Base-by-base conservation (phyloP, 306 rosid genomes). In the Fragaria nilgerrensis region DNA sequence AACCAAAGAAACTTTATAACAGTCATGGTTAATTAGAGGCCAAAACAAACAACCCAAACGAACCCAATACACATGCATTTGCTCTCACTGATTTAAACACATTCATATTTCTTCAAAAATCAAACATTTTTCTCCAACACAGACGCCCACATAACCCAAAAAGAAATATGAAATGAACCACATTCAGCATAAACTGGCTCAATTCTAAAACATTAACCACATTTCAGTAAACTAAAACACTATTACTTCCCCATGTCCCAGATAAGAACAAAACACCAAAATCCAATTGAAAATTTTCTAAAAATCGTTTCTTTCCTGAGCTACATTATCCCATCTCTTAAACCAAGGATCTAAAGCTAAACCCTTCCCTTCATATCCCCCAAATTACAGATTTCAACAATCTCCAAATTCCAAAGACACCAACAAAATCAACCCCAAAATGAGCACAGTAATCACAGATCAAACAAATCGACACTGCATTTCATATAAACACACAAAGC, bases 311-410 rank as follows among this genome's bases (percentile, higher is more conserved):
- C 9, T 50, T 66, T 65, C 23, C 73, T 25, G n/a, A n/a, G 12
- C 74, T 29, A 39, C 48, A 64, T 72, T 70, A 76, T 72, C 82
- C 23, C 77, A 75, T 19, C 76, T 80, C 36, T 82, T 73, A 12
- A 85, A 77, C 72, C 79, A 80, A 56, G 76, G 73, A 75, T 62
- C 78, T 75, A 62, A 32, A 25, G 36, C n/a, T 2, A 17, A 17
- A 50, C 12, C 23, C 15, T 70, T 25, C 44, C 20, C 17, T 39
- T 23, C 58, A 23, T 72, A 29, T 34, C 3, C 16, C 13, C 32
- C 61, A 70, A 48, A 47, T 2, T 14, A 70, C 17, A 56, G 68
- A 23, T 39, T 43, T 56, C 36, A 41, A 39, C 43, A 23, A 77
- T 6, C 74, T n/a, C 73, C 58, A 20, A 10, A 48, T 50, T 36